phyloP scores from a whole-genome alignment of 1,139 yeast species.

The Nakaseomyces sp. region DNA sequence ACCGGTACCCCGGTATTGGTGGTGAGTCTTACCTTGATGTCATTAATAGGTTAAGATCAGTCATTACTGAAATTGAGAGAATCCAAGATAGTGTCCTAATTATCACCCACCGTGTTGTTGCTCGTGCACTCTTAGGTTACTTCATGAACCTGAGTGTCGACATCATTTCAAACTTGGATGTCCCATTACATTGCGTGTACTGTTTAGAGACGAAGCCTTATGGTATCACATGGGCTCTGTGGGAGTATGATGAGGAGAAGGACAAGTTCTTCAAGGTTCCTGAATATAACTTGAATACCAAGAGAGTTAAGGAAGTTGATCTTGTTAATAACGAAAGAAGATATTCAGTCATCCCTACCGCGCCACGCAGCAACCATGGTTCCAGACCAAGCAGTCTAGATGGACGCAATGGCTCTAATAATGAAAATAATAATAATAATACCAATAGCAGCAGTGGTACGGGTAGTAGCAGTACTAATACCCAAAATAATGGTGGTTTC shows the following conservation, averaged over 20 bases:
- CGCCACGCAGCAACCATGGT: slow-evolving; percentile 36
- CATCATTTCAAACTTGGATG: slow-evolving; percentile 80
- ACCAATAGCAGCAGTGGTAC: background rate
- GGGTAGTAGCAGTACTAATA: background rate
- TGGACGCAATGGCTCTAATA: background rate
- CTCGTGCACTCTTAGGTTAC: slow-evolving; percentile 78
- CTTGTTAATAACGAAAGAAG: slow-evolving; percentile 57
- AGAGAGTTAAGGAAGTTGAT: slow-evolving; percentile 52
- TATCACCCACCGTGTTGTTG: slow-evolving; percentile 84
- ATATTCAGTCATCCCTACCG: slow-evolving; percentile 67
- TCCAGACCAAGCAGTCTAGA: background rate
- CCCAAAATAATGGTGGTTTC: background rate
- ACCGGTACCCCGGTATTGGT: slow-evolving; percentile 91
- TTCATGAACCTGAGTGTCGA: slow-evolving; percentile 79
- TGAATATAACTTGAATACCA: slow-evolving; percentile 47
- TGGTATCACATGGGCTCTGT: slow-evolving; percentile 87
- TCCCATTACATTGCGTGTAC: slow-evolving; percentile 84
- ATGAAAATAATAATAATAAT: background rate
- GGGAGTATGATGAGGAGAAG: slow-evolving; percentile 68
- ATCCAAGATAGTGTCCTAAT: slow-evolving; percentile 79
- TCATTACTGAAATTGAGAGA: slow-evolving; percentile 87
- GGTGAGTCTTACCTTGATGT: slow-evolving; percentile 95
- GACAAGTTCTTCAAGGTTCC: slow-evolving; percentile 76
- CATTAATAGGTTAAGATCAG: slow-evolving; percentile 77
- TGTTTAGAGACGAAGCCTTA: slow-evolving; percentile 88